Evolutionary conservation across 768 basidiomycete genomes (phyloP), one percentile per base, ranked within the genome.

Genomic region (Tylopilus vinaceipallidus): DNA sequence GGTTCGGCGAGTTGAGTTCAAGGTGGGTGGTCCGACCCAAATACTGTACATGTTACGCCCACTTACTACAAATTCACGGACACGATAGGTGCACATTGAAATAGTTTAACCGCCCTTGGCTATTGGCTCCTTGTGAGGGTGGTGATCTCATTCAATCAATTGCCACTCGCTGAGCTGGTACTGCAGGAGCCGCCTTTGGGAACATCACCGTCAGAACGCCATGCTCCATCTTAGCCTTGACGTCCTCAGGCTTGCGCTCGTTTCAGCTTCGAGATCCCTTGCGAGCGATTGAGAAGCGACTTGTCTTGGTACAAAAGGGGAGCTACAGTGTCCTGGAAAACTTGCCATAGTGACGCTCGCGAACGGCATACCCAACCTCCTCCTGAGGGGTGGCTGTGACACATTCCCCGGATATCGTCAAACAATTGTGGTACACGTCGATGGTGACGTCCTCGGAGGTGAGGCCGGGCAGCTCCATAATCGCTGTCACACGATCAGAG

Each of bases 351-450:
- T 64, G 65, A 40, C 75, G 65, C 62, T 80, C 80, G 23, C 71
- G 66, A 16, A 81, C 55, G 14, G 70, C 69, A 39, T 71, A 76
- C 6, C 71, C 71, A n/a, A 53, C 57, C 49, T 76, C 67, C 2
- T 73, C 71, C 24, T 60, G 65, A 12, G 75, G 66, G 0, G 50
- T 17, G 4, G 73, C 66, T 2, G 58, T 42, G 12, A 65, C 66
- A 44, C 58, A 67, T 62, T 81, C 74, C n/a, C 76, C 79, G 0
- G 75, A 73, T 17, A 82, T 63, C 3, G 65, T 75, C 47, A 81
- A 64, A 24, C 69, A 71, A 42, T 71, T 66, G 44, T 75, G 71
- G 42, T 72, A 67, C 12, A 27, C 17, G n/a, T 41, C 26, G 14
- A 32, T 14, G 14, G 32, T 32, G 32, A 32, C 11, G 14, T 32